These are phyloP conservation scores for Bruguiera parviflora DNA, from an alignment of 345 rosid species.

Conservation along the genomic window DNA sequence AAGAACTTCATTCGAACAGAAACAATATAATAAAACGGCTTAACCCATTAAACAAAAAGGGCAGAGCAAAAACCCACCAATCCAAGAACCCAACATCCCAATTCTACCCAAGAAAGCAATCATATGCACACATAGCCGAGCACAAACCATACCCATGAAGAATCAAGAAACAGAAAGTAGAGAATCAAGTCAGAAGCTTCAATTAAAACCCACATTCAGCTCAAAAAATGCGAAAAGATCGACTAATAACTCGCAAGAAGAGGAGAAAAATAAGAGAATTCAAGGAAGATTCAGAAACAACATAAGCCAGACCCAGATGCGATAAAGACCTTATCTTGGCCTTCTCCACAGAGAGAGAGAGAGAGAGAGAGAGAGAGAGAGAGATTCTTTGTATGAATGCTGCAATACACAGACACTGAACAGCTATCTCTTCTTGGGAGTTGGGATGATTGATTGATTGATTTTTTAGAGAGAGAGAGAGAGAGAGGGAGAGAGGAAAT, in stretches of 20 bases:
- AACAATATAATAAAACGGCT: background rate
- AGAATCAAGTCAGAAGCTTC: background rate
- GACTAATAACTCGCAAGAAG: background rate
- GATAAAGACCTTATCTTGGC: constrained; percentile 16
- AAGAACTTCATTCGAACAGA: background rate
- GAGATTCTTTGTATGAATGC: background rate
- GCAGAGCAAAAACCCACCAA: background rate
- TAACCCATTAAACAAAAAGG: background rate
- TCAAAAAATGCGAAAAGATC: background rate
- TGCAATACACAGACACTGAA: background rate
- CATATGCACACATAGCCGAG: background rate
- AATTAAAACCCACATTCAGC: background rate
- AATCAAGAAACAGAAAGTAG: background rate
- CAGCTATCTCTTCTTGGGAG: constrained; percentile 26
- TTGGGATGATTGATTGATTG: constrained; percentile 22
- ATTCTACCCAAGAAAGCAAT: background rate
- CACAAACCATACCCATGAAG: background rate
- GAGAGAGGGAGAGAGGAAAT: background rate
- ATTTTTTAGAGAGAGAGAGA: background rate
- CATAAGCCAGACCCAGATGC: background rate
- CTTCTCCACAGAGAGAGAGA: background rate
- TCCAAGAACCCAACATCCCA: background rate
- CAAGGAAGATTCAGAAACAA: background rate
- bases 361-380: constrained; percentile 1
- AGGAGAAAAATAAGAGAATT: background rate